Evolutionary conservation across 1,139 yeast species (phyloP).

Genomic region (Groenewaldozyma auringiensis): DNA sequence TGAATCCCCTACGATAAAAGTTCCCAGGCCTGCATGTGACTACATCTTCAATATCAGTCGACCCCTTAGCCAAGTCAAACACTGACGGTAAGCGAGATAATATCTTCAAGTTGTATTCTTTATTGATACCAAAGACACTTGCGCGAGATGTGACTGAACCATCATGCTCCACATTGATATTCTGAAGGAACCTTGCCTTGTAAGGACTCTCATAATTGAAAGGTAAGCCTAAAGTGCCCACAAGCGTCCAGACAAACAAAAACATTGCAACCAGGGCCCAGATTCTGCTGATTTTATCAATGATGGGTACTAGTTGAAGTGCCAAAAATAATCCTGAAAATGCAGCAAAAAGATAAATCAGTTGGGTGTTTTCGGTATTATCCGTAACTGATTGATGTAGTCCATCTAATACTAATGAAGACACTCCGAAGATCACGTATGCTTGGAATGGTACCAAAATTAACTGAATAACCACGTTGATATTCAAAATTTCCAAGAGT

Average conservation of each 20-base stretch:
- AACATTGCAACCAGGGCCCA: conserved; percentile 38
- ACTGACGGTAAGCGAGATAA: conserved; percentile 59
- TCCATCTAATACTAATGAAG: conserved; percentile 49
- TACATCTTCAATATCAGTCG: background rate
- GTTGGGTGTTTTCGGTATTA: conserved; percentile 39
- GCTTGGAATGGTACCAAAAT: conserved; percentile 59
- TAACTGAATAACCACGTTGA: conserved; percentile 74
- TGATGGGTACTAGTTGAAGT: conserved; percentile 59
- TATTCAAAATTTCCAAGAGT: conserved; percentile 28
- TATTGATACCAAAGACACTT: conserved; percentile 43
- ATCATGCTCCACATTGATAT: conserved; percentile 37
- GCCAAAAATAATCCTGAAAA: conserved; percentile 39
- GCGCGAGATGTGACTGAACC: conserved; percentile 34
- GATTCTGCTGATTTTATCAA: conserved; percentile 56
- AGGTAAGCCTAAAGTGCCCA: conserved; percentile 40
- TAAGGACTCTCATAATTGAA: conserved; percentile 55
- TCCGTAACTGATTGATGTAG: conserved; percentile 66
- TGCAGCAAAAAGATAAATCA: conserved; percentile 42
- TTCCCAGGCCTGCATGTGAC: background rate
- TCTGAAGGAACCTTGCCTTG: conserved; percentile 61
- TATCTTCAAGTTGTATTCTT: conserved; percentile 38
- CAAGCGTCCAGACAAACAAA: conserved; percentile 35
- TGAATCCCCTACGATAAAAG: conserved; percentile 12
- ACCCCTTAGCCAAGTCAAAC: conserved; percentile 27
- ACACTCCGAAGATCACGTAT: conserved; percentile 42